Evolutionary conservation across 2,329 filamentous ascomycete species (phyloP), one percentile per base, ranked within the genome.

Genomic region (Colletotrichum graminicola): DNA sequence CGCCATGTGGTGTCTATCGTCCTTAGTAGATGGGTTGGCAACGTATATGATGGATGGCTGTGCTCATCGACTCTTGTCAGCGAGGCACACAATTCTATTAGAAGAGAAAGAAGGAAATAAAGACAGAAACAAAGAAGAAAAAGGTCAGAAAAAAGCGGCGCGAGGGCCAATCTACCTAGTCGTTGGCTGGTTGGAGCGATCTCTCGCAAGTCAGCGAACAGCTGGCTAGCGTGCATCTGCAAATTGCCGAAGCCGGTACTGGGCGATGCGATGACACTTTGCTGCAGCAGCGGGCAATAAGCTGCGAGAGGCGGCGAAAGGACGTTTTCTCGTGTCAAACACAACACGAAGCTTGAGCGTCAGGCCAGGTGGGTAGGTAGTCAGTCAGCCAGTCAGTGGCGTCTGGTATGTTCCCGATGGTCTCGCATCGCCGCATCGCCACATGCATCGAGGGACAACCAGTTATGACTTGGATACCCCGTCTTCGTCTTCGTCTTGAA

Each of bases 201-300:
- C 23, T 52, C 43, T 39, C 52, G 65, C 59, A 66, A 54, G 57
- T 54, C 64, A 63, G 64, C 45, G 39, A 47, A 63, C 57, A 68
- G 68, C 64, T 71, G 68, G 68, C 68, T 71, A 68, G 64, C 52
- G 68, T 56, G 54, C 54, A 29, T 51, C 34, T 52, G 34, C 62
- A 47, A 39, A 52, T 34, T 45, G 26, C 43, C 41, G 43, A 34
- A 59, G 41, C 43, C 43, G 43, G 41, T 51, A 59, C 18, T 14
- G 32, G 16, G 23, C 14, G 63, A 49, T 61, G 57, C 47, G 56
- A 67, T 57, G 67, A 57, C 60, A 52, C 56, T 62, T 23, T 62
- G 63, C 43, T 36, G 62, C 36, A 57, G 51, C 59, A 41, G 54
- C 36, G 23, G 43, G 62, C 62, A 43, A 18, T 39, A 45, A 45